Evolutionary conservation across 2,329 filamentous ascomycete genomes (phyloP).

Genomic region (Monilinia polystroma): DNA sequence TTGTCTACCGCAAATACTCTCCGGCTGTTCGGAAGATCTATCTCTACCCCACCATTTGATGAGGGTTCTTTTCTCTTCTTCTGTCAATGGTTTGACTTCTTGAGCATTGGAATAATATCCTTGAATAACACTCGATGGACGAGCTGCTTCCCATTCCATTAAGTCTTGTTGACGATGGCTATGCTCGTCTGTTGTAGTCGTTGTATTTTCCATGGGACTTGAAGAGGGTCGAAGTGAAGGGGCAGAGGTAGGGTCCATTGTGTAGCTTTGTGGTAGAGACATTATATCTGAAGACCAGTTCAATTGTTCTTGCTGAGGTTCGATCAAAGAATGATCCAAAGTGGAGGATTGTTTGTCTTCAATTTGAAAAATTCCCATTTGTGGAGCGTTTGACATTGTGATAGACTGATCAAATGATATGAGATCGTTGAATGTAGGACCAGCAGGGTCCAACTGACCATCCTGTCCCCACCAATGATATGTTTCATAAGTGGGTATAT

Average conservation of each 20-base stretch:
- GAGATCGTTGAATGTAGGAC: constrained; percentile 1
- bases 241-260: background rate
- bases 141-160: constrained; percentile 22
- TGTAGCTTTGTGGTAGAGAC: background rate
- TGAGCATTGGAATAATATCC: constrained; percentile 14
- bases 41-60: constrained; percentile 24
- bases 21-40: constrained; percentile 20
- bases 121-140: constrained; percentile 18
- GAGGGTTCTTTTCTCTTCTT: constrained; percentile 19
- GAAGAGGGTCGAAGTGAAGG: constrained; percentile 13
- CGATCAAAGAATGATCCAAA: constrained; percentile 1
- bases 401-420: constrained; percentile 10
- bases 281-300: background rate
- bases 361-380: background rate
- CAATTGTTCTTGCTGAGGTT: background rate
- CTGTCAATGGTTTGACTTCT: constrained; percentile 19
- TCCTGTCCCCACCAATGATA: constrained; percentile 12
- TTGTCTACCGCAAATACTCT: constrained; percentile 20
- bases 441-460: background rate
- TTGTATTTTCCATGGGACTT: constrained; percentile 22
- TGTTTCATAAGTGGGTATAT: constrained; percentile 13
- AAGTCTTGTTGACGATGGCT: constrained; percentile 4
- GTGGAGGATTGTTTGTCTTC: background rate
- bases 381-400: background rate
- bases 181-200: background rate